Evolutionary conservation across 352 stramenopile species (phyloP).

Genomic region (Phytopythium vexans): DNA sequence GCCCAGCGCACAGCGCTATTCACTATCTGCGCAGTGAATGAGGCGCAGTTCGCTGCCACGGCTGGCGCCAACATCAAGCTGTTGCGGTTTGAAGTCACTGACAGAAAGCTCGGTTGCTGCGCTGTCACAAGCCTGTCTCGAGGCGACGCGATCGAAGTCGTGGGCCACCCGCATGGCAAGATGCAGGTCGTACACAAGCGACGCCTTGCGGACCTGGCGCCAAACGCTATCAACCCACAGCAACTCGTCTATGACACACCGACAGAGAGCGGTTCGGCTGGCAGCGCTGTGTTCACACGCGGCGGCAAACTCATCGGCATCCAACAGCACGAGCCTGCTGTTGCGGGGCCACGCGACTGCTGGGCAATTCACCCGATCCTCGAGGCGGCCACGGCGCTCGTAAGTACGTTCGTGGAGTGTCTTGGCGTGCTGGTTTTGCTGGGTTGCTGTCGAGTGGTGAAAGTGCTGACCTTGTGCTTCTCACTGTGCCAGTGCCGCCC

Average conservation of each 20-base stretch:
- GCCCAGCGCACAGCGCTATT: constrained; percentile 23
- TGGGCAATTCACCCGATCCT: constrained; percentile 62
- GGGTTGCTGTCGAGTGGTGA: too few species aligned
- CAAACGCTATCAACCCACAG: constrained; percentile 56
- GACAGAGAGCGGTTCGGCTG: background rate
- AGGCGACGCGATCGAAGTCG: constrained; percentile 37
- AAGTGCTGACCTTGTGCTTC: background rate
- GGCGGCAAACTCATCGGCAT: constrained; percentile 57
- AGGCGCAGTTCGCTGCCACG: constrained; percentile 40
- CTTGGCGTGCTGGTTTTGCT: too few species aligned
- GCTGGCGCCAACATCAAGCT: constrained; percentile 42
- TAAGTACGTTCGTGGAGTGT: constrained; percentile 49
- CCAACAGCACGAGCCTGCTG: constrained; percentile 35
- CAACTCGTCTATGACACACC: constrained; percentile 32
- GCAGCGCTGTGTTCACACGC: constrained; percentile 41
- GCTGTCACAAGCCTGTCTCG: constrained; percentile 1
- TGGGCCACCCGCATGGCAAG: constrained; percentile 59
- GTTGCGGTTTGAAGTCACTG: constrained; percentile 46
- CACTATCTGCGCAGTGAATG: constrained; percentile 50
- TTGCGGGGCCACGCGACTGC: constrained; percentile 31
- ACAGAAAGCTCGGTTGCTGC: constrained; percentile 52
- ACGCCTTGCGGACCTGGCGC: constrained; percentile 28
- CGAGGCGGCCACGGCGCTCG: constrained; percentile 28
- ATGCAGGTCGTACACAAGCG: constrained; percentile 43
- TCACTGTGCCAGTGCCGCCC: constrained; percentile 29